Evolutionary conservation across 2,329 filamentous ascomycete genomes (phyloP).

Genomic region (Fusarium devonianum): DNA sequence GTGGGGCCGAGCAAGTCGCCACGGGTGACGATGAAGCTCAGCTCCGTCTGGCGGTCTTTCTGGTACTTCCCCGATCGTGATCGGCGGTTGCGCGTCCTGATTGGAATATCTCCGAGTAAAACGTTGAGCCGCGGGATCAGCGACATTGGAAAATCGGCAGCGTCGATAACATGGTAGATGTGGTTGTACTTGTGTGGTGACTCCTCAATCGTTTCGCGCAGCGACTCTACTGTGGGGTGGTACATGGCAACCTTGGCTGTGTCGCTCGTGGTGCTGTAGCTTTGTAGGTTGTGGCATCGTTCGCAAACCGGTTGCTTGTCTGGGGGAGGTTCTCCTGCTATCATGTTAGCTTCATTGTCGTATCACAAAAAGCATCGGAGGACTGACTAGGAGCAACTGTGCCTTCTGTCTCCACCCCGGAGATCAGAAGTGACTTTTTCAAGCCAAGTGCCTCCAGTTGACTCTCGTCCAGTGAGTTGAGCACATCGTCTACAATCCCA

Average conservation of each 20-base stretch:
- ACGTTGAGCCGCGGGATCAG: conserved; percentile 78
- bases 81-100: conserved; percentile 82
- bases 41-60: conserved; percentile 72
- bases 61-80: conserved; percentile 72
- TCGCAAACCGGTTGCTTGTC: conserved; percentile 74
- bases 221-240: conserved; percentile 81
- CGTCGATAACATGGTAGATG: conserved; percentile 93
- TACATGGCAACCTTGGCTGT: conserved; percentile 65
- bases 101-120: conserved; percentile 73
- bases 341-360: conserved; percentile 13
- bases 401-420: conserved; percentile 38
- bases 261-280: conserved; percentile 70
- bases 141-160: conserved; percentile 96
- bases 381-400: conserved; percentile 28
- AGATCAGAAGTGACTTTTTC: conserved; percentile 50
- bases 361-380: background rate
- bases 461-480: conserved; percentile 52
- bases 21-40: conserved; percentile 91
- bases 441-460: conserved; percentile 57
- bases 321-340: conserved; percentile 16
- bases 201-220: conserved; percentile 84
- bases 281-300: conserved; percentile 81
- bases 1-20: conserved; percentile 84
- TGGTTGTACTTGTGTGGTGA: conserved; percentile 92
- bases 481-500: conserved; percentile 54